Base-by-base conservation (phyloP, 805 yeast species). In the Lipomyces spencermartinsiae region DNA sequence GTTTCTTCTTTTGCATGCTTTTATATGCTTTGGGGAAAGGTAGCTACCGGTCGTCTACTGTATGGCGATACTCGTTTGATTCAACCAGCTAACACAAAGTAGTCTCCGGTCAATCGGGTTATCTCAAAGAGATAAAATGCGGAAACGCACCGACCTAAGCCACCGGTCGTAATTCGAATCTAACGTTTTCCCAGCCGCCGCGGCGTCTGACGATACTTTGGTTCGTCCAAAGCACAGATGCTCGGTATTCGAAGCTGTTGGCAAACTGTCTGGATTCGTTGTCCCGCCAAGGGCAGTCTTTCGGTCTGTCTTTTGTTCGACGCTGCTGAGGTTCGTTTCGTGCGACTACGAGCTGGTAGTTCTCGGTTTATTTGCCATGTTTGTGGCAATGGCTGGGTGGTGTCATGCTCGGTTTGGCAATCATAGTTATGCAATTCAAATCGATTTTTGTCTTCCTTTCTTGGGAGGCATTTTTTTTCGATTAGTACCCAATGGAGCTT, bases 401-500 rank as follows among this genome's bases (percentile, higher is more conserved):
- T 59, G 35, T 58, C 57, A 53, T 62, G 19, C 59, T 53, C 25
- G 16, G 53, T 62, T 58, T 53, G 56, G 34, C 10, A 53, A 25
- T 53, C 68, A 76, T 68, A 76, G 79, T 71, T 71, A 76, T 77
- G 78, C 78, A 76, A 77, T 77, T 76, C 77, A 67, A 29, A 43
- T 29, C 37, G 29, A 12, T 4, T 12, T 16, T 59, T 10, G 25
- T 43, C 49, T 43, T 43, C 49, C 9, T n/a, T n/a, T 43, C 22
- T 16, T n/a, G 29, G 49, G 22, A 8, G 33, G 16, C n/a, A 33
- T 19, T 19, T 2, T 19, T 2, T 25, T 51, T 9, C 39, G 54
- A 62, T 67, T 64, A 70, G 75, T 74, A 77, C 79, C 63, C 78
- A 76, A 77, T 76, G 79, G 79, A 77, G 79, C 79, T 77, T 76